Conservation (phyloP, 1,139 yeast genomes). For the Kluyveromyces sp. region DNA sequence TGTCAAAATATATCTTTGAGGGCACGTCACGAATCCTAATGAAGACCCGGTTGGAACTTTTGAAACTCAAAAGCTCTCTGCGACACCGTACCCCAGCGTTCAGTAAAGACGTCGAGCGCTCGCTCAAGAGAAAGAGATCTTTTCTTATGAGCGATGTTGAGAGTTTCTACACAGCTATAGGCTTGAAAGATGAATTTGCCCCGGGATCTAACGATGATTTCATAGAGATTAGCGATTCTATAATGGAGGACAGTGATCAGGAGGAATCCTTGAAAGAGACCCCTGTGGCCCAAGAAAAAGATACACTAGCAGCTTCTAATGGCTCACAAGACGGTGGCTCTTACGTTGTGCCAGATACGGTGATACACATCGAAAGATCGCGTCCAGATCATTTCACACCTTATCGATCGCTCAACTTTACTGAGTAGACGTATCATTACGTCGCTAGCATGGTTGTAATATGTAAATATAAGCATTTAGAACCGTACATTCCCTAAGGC, state of each 20-base stretch:
- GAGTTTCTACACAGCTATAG: not conserved
- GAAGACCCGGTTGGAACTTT: not conserved
- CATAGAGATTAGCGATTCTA: not conserved
- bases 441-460: no score
- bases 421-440: no score
- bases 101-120: not conserved
- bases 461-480: not conserved
- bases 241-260: not conserved
- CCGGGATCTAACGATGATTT: conserved; percentile 1
- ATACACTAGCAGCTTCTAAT: not conserved
- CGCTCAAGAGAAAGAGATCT: conserved; percentile 1
- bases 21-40: not conserved
- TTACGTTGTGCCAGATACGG: not conserved
- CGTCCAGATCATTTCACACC: conserved; percentile 15
- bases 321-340: not conserved
- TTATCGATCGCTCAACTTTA: conserved; percentile 12
- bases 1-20: not conserved
- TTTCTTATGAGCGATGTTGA: not conserved
- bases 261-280: not conserved
- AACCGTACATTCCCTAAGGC: not conserved
- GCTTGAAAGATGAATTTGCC: not conserved
- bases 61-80: not conserved
- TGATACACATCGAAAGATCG: conserved; percentile 5
- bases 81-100: not conserved
- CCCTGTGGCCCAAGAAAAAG: not conserved